These are phyloP conservation scores for Sporothrix curviconia DNA, from an alignment of 2,329 filamentous ascomycete species.

Conservation along the genomic window DNA sequence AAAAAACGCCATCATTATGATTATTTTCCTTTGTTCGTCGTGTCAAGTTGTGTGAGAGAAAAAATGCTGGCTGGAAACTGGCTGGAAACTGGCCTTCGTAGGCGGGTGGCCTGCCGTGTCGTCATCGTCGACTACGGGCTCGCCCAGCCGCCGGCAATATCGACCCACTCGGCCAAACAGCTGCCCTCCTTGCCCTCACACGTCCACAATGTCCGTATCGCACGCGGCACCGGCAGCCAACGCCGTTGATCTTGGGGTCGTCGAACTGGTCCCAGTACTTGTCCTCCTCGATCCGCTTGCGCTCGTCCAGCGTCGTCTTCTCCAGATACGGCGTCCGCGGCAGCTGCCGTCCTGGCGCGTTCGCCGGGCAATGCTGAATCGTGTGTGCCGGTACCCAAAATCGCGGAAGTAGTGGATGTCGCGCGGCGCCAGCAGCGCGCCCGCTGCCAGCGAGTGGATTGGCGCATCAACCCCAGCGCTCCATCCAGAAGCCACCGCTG, in stretches of 20 bases:
- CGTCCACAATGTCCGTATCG: slow-evolving; percentile 94
- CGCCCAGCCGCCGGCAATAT: slow-evolving; percentile 91
- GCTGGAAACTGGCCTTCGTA: no score
- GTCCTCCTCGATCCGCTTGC: slow-evolving; percentile 83
- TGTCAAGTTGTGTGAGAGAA: slow-evolving; percentile 1
- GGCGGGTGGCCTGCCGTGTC: no score
- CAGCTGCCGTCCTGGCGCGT: slow-evolving; percentile 82
- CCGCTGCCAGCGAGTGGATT: slow-evolving; percentile 93
- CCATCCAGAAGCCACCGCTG: slow-evolving; percentile 98
- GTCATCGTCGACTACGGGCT: not conserved
- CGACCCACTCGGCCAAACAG: slow-evolving; percentile 93
- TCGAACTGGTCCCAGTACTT: slow-evolving; percentile 93
- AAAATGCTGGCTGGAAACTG: not conserved
- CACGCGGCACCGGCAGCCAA: slow-evolving; percentile 94
- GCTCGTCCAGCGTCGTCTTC: slow-evolving; percentile 71
- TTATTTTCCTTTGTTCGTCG: slow-evolving; percentile 14
- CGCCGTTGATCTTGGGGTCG: slow-evolving; percentile 84
- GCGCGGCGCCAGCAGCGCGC: slow-evolving; percentile 68
- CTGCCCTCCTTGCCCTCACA: slow-evolving; percentile 96
- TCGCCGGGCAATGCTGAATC: slow-evolving; percentile 96
- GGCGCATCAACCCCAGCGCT: slow-evolving; percentile 99
- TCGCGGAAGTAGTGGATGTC: slow-evolving; percentile 99
- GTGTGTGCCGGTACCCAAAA: slow-evolving; percentile 98
- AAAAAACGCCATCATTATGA: slow-evolving; percentile 17
- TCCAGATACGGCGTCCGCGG: slow-evolving; percentile 75